phyloP scores from a whole-genome alignment of 2,329 filamentous ascomycete species.

The Claviceps sp. region DNA sequence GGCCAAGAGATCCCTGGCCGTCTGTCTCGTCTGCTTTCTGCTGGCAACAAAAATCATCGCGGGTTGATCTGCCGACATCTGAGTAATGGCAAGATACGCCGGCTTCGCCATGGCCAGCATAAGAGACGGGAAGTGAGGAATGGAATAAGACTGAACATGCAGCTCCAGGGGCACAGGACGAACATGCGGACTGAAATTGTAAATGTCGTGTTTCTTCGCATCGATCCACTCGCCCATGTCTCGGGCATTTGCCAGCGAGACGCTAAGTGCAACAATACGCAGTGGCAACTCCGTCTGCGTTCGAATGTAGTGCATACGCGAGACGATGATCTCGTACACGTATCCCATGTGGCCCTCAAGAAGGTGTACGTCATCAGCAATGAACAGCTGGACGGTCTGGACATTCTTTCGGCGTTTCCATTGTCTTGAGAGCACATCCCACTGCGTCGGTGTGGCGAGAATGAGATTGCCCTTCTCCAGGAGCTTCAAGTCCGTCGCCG shows the following conservation, averaged over 20 bases:
- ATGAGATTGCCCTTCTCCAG: constrained; percentile 80
- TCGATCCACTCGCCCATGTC: constrained; percentile 98
- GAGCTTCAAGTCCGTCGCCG: constrained; percentile 76
- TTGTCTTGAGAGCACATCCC: constrained; percentile 89
- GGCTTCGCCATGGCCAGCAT: constrained; percentile 99
- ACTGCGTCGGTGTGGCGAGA: constrained; percentile 82
- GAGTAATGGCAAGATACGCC: constrained; percentile 75
- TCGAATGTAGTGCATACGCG: constrained; percentile 91
- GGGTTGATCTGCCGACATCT: constrained; percentile 79
- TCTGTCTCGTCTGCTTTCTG: constrained; percentile 82
- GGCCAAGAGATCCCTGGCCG: constrained; percentile 75
- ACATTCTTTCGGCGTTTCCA: constrained; percentile 97
- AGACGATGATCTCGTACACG: constrained; percentile 93
- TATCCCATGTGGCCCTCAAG: constrained; percentile 77
- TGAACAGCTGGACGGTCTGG: constrained; percentile 77
- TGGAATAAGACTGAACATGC: constrained; percentile 88
- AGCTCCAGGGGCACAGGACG: constrained; percentile 82
- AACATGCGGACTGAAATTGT: constrained; percentile 92
- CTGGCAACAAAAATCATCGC: constrained; percentile 85
- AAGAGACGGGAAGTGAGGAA: constrained; percentile 91
- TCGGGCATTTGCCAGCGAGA: constrained; percentile 82
- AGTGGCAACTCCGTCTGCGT: constrained; percentile 74
- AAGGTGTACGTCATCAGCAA: constrained; percentile 91
- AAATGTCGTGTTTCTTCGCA: constrained; percentile 94
- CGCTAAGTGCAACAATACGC: constrained; percentile 79